Base-by-base conservation (phyloP, 129 eudicot genomes). In the Pulicaria dysenterica region DNA sequence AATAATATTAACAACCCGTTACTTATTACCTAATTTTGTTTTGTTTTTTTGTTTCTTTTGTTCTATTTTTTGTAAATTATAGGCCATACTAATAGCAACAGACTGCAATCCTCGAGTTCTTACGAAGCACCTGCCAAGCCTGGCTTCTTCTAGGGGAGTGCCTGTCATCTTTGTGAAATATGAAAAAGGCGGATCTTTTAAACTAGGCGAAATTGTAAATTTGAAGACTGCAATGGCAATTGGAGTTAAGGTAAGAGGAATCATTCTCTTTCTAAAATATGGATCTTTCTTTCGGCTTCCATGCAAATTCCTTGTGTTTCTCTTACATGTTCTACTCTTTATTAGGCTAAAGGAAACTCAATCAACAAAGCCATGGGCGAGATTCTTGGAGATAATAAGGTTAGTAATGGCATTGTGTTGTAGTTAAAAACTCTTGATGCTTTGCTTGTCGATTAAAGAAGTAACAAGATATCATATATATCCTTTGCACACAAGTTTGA, bases 101-200 rank as follows among this genome's bases (percentile, higher is more conserved):
- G 96, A 92, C 73, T 92, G 95, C 81, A 83, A 81, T 44, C 94
- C 98, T 17, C 89, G 91, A 12, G 83, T 79, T 84, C 85, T 92
- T 66, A 83, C 90, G 14, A 92, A 85, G 73, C 96, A 92, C 82
- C 78, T 92, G 67, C 85, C 85, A 13, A 67, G 70, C 77, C 73
- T 92, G 81, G 95, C 96, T 38, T 70, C 87, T 71, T 87, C 92
- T 41, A 87, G 95, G 82, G 79, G 74, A 51, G 98, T 92, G 48
- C 87, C 96, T 3, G 82, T 92, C 53, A 82, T 92, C 42, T 70
- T 65, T 59, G 81, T 92, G 57, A 92, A 85, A 74, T 92, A 92
- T 70, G 77, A 70, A 55, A 85, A 79, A 62, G 84, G 83, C 46
- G 98, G 92, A 13, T 92, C 98, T 34, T 70, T 87, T 34, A 83